Base-by-base conservation (phyloP, 768 basidiomycete species). In the Tephrocybe sp. region DNA sequence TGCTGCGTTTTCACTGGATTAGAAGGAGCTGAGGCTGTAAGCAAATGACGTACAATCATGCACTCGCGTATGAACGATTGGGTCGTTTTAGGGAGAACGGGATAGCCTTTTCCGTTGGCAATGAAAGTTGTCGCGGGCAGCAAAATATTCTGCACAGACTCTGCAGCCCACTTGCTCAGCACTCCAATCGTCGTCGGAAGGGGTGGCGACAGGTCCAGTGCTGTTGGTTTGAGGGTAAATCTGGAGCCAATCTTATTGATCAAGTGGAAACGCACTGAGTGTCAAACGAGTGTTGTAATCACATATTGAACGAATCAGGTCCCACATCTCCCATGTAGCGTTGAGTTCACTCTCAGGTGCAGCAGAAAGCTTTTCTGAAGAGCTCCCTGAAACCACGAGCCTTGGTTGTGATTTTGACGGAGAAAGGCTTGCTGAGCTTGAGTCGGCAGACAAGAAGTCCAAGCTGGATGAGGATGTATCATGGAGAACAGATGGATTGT, bases 241-340 rank as follows among this genome's bases (percentile, higher is more conserved):
- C 23, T 21, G 36, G n/a, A 25, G 25, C n/a, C n/a, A n/a, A 30
- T 24, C 13, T 19, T 38, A 21, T 19, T 5, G 16, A 21, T 18
- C 27, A 45, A 38, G 10, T 38, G 47, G 44, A 24, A 22, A 68
- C 77, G 56, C 64, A 92, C 90, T 85, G 49, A 91, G 62, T 2
- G 85, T 85, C 52, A 93, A 61, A 22, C 89, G 79, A 24, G 77
- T 72, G 61, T 81, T 83, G 65, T 94, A 95, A 49, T 86, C 86
- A 65, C 97, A 99, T 27, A 95, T 78, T 3, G 86, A 85, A 52
- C 94, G 77, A 50, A 99, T 91, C 40, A 87, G 78, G 65, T 98
- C 97, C 97, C 97, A 99, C 83, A 94, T 95, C 65, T 98, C 97
- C 95, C 97, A 99, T 0, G 89, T 91, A 5, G 75, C 78, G 58